phyloP scores from a whole-genome alignment of 805 yeast species.

The Kazachstania bromeliacearum region DNA sequence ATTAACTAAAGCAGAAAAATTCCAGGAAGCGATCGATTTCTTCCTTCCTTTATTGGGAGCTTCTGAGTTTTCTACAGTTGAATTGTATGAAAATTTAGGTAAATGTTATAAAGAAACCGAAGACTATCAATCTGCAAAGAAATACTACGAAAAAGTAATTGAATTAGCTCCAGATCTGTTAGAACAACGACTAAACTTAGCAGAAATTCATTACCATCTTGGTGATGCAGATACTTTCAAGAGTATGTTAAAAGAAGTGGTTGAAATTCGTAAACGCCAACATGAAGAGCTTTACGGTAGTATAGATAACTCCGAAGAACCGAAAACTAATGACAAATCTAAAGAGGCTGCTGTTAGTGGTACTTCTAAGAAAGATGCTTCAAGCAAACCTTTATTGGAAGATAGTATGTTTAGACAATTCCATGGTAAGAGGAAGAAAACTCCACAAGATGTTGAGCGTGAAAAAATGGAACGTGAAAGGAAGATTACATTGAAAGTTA shows the following conservation, averaged over 20 bases:
- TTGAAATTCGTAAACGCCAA: slow-evolving; percentile 30
- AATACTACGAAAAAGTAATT: slow-evolving; percentile 46
- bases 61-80: slow-evolving; percentile 44
- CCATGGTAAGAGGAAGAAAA: slow-evolving; percentile 20
- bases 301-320: slow-evolving; percentile 5
- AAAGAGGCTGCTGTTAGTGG: background rate
- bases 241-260: slow-evolving; percentile 44
- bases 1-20: slow-evolving; percentile 57
- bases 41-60: slow-evolving; percentile 47
- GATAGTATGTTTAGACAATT: slow-evolving; percentile 24
- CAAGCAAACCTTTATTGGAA: slow-evolving; percentile 26
- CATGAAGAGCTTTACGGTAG: slow-evolving; percentile 16
- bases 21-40: slow-evolving; percentile 66
- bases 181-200: slow-evolving; percentile 68
- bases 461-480: slow-evolving; percentile 50
- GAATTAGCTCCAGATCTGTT: slow-evolving; percentile 53
- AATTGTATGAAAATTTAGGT: slow-evolving; percentile 47
- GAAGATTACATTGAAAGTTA: slow-evolving; percentile 46
- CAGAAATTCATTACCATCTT: slow-evolving; percentile 67
- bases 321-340: background rate
- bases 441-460: slow-evolving; percentile 29
- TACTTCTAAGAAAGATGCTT: slow-evolving; percentile 5
- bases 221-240: slow-evolving; percentile 53
- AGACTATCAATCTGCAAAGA: slow-evolving; percentile 55
- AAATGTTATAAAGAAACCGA: slow-evolving; percentile 69